A percentile compares a stretch with the other conserved stretches of the same genome.
These are phyloP conservation scores for Telfairia occidentalis DNA, from an alignment of 331 rosid genomes.

Conservation along the genomic window DNA sequence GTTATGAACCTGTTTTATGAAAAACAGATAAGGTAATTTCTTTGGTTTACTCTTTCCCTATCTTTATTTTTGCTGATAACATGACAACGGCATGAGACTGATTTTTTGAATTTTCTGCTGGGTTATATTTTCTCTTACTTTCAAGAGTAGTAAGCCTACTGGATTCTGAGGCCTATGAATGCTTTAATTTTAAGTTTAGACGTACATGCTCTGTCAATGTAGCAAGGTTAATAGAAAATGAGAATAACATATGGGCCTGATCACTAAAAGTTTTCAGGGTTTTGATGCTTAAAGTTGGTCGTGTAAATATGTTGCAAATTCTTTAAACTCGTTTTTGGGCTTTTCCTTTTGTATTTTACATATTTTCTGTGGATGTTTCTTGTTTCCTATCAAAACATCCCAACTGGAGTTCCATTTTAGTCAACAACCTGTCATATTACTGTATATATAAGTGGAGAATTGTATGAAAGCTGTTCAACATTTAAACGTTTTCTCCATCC, in stretches of 20 bases:
- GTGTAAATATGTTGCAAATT: background rate
- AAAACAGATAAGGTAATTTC: background rate
- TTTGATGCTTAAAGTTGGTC: background rate
- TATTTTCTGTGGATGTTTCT: background rate
- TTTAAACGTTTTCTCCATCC: background rate
- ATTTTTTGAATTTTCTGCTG: background rate
- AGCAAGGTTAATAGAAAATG: background rate
- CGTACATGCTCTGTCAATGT: constrained; percentile 1
- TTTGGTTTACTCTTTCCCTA: background rate
- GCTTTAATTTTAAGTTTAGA: constrained; percentile 1
- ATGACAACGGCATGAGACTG: background rate
- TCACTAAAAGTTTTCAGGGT: background rate
- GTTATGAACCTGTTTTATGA: background rate
- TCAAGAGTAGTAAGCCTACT: background rate
- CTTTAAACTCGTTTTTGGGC: background rate
- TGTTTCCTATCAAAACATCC: background rate
- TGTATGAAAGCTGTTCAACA: background rate
- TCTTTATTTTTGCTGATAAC: background rate
- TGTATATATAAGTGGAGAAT: background rate
- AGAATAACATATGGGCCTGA: background rate
- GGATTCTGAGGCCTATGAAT: background rate
- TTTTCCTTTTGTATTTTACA: background rate
- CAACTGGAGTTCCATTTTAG: background rate
- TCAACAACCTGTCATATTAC: background rate
- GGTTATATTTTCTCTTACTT: background rate